Base-by-base conservation (phyloP, 306 rosid species). In the Pachyrhizus erosus region DNA sequence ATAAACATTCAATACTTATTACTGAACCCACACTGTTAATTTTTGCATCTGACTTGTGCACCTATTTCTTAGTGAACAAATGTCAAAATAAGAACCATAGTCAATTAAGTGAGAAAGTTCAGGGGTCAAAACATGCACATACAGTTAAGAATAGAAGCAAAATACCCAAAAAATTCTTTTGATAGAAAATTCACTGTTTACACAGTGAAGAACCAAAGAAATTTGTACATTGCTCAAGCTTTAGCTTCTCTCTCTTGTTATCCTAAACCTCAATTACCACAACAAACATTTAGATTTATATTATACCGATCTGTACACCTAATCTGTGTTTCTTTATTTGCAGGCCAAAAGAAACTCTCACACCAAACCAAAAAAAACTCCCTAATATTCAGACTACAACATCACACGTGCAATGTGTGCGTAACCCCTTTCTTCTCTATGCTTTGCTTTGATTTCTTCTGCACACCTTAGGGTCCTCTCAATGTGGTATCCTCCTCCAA, bases 401-500 rank as follows among this genome's bases (percentile, higher is more conserved):
- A 81, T 87, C 18, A 92, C 81, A 21, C 97, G 89, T 60, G 95
- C 79, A 75, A 88, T 82, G 87, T 74, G 75, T 78, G 40, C 5
- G 57, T 68, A 89, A 70, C 88, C 83, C 9, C 82, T 77, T 66
- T 89, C 83, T 82, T 88, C 87, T 55, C 61, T 78, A 39, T 85
- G 91, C 81, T 86, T 89, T 14, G 87, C 80, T 77, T 89, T 94
- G 84, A 94, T 90, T 77, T 91, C 97, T 80, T 89, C 97, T 0
- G 97, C 97, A 79, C 96, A 94, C 80, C 98, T 54, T 20, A 94
- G 49, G 34, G 98, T 89, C 78, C 87, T 90, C 84, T 94, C 98
- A 55, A 92, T 90, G 20, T 94, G 96, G 82, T 92, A 94, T 1
- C 92, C 97, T 82, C 98, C 98, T 48, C 98, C 98, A 73, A 89